Percentiles rank a stretch among this genome's conserved stretches.
These are phyloP conservation scores for Oryza rufipogon DNA, from an alignment of 176 grass and related monocot genomes.

Conservation along the genomic window DNA sequence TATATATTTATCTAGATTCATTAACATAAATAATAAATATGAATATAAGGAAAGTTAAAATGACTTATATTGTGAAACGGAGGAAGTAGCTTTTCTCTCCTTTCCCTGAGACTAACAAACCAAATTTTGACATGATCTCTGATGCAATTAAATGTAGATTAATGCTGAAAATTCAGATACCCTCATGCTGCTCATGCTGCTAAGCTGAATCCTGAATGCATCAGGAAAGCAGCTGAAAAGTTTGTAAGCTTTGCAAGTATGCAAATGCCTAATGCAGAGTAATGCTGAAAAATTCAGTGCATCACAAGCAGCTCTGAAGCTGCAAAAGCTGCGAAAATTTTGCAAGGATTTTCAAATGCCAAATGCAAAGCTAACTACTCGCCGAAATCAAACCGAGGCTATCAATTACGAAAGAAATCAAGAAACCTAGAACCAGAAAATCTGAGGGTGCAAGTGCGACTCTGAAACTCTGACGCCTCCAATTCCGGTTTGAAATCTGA, in stretches of 20 bases:
- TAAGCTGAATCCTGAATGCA: slow-evolving; percentile 10
- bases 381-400: background rate
- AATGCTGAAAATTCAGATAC: background rate
- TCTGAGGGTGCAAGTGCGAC: background rate
- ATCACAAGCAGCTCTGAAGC: background rate
- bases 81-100: no score
- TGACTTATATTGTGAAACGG: no score
- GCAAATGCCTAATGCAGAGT: no score
- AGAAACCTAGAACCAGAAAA: background rate
- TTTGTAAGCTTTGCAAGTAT: no score
- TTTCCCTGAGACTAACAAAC: no score
- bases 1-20: no score
- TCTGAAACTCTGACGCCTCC: background rate
- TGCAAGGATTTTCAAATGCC: background rate
- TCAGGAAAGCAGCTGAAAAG: background rate
- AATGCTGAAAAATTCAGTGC: background rate
- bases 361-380: slow-evolving; percentile 3
- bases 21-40: no score
- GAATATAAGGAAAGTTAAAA: no score
- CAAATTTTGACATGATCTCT: background rate
- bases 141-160: background rate
- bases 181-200: background rate
- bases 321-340: background rate
- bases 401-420: background rate
- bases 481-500: background rate